Evolutionary conservation across 495 filamentous ascomycete species (phyloP), one percentile per base, ranked within the genome.

Genomic region (Penicillium silybi): DNA sequence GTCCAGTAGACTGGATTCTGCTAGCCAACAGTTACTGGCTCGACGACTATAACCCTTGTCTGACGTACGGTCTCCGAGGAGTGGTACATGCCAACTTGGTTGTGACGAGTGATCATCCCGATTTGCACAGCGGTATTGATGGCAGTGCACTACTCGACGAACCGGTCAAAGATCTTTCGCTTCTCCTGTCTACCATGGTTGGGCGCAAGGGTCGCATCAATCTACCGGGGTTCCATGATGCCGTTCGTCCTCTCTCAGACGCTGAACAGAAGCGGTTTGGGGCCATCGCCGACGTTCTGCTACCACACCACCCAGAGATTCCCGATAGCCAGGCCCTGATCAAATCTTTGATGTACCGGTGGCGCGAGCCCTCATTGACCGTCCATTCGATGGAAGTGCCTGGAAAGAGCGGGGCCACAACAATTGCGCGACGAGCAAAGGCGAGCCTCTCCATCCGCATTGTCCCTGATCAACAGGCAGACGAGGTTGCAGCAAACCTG

Each of bases 21-120:
- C 70, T 97, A 5, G 93, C 93, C 0, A 97, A 97, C 70, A 96
- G 91, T 68, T 97, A 98, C 72, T 98, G 93, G 93, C 78, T 98
- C 2, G 90, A 97, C 64, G 93, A 98, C 63, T 87, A 90, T 51
- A 88, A 92, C 6, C 93, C 93, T 1, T 97, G 93, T 66, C 72
- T 98, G 29, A 98, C 95, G 1, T 98, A 98, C 56, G 93, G 93
- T 7, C 76, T 96, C 3, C 80, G 93, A 43, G 93, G 93, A n/a
- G 91, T 97, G 22, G 85, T 98, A 15, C 92, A 97, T 64, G 92
- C 91, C 8, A 96, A 89, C 13, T 75, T 98, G 19, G 83, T 89
- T 41, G 80, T 97, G 25, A 85, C 89, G 53, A 95, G 90, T 41
- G 81, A 84, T 41, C 86, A 87, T 52, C 89, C 91, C 1, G 93